These are phyloP conservation scores for Acacia crassicarpa DNA, from an alignment of 306 rosid genomes.

Conservation along the genomic window DNA sequence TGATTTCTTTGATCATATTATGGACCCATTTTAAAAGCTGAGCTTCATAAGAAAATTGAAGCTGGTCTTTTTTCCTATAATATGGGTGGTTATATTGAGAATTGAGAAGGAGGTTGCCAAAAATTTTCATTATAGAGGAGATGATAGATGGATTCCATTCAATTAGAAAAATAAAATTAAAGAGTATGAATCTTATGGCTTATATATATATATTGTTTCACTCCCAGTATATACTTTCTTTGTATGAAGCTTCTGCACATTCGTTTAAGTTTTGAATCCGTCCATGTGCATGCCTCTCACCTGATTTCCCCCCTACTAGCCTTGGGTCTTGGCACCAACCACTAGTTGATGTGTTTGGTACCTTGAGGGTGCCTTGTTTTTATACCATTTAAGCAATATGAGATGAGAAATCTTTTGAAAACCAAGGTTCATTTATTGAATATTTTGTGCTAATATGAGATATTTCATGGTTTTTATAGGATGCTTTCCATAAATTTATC, in stretches of 20 bases:
- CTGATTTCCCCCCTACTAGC: not conserved
- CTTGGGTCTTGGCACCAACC: not conserved
- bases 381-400: not conserved
- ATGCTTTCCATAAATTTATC: conserved; percentile 82
- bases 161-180: not conserved
- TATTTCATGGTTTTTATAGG: conserved; percentile 41
- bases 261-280: not conserved
- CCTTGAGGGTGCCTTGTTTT: not conserved
- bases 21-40: not conserved
- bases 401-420: not conserved
- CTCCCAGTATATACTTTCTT: not conserved
- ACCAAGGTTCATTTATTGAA: not conserved
- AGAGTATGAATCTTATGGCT: not conserved
- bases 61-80: not conserved
- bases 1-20: not conserved
- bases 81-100: not conserved
- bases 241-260: not conserved
- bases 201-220: not conserved
- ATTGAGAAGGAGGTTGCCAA: not conserved
- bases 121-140: not conserved
- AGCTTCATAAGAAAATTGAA: not conserved
- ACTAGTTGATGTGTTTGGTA: not conserved
- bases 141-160: not conserved
- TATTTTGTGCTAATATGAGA: not conserved
- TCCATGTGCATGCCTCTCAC: not conserved